Percentiles rank a stretch among this genome's conserved stretches.
Evolutionary conservation across 306 rosid species (phyloP).

Genomic region (Prunus mongolica): DNA sequence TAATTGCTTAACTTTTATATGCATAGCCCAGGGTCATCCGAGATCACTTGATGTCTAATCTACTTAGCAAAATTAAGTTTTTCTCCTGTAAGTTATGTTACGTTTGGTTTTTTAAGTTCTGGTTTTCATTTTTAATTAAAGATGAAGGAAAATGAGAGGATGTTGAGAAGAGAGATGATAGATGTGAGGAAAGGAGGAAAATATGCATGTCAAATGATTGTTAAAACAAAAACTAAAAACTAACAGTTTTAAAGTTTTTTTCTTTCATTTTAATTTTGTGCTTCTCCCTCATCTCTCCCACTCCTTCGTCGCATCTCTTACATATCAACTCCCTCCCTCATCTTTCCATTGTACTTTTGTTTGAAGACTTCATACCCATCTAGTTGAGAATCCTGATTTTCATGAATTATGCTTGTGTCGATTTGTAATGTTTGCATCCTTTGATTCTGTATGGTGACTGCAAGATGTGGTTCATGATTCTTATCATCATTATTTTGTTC

Average conservation of each 20-base stretch:
- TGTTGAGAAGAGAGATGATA: background rate
- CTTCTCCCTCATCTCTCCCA: no score
- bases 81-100: background rate
- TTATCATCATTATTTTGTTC: slow-evolving; percentile 16
- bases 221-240: no score
- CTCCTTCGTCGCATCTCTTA: no score
- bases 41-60: background rate
- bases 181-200: no score
- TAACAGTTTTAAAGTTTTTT: no score
- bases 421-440: background rate
- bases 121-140: background rate
- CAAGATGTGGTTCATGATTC: background rate
- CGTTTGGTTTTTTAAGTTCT: background rate
- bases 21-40: background rate
- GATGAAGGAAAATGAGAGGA: background rate
- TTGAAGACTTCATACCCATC: background rate
- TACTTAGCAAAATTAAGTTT: background rate
- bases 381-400: background rate
- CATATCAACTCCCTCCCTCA: background rate
- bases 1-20: background rate
- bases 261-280: no score
- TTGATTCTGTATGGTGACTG: background rate
- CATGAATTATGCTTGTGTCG: background rate
- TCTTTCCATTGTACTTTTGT: no score
- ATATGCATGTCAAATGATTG: no score